A percentile compares a stretch with the other conserved stretches of the same genome.
phyloP scores from a whole-genome alignment of 139 green algal species.

The Mychonastes homosphaera region DNA sequence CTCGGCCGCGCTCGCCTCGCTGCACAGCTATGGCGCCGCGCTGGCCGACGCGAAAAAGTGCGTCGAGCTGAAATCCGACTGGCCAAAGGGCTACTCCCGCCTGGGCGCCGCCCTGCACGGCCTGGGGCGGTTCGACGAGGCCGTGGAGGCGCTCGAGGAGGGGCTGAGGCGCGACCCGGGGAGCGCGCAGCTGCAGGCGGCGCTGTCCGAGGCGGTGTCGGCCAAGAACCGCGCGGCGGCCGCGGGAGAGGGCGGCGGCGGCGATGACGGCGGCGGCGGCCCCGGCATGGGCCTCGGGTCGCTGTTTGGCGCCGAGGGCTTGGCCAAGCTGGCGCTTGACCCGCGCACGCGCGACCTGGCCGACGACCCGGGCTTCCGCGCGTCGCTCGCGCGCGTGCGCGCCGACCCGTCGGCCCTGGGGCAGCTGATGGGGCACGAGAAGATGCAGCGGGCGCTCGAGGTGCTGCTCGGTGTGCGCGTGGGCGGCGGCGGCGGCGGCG shows the following conservation, averaged over 20 bases:
- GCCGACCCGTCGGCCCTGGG: constrained; percentile 58
- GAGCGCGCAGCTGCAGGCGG: constrained; percentile 57
- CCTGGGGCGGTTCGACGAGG: constrained; percentile 55
- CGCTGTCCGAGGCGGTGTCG: constrained; percentile 42
- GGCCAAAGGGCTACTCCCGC: constrained; percentile 88
- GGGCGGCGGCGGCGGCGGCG: background rate
- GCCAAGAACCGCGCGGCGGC: constrained; percentile 21
- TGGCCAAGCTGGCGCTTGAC: constrained; percentile 74
- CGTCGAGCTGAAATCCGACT: constrained; percentile 81
- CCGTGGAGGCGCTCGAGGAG: constrained; percentile 65
- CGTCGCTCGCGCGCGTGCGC: constrained; percentile 67
- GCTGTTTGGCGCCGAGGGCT: constrained; percentile 50
- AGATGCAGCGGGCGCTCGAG: constrained; percentile 39
- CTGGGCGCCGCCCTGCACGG: constrained; percentile 74
- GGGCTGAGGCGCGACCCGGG: constrained; percentile 63
- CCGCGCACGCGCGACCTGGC: constrained; percentile 62
- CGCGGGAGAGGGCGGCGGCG: background rate
- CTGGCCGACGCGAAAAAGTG: constrained; percentile 77
- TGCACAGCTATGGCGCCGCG: constrained; percentile 68
- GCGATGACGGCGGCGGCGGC: no score
- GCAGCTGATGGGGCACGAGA: constrained; percentile 51
- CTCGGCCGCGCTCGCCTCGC: constrained; percentile 68
- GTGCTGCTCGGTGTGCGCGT: constrained; percentile 53
- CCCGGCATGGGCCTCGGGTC: no score
- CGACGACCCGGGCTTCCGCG: constrained; percentile 81